Base-by-base conservation (phyloP, 169 alveolate genomes). In the Plasmodium fragile region DNA sequence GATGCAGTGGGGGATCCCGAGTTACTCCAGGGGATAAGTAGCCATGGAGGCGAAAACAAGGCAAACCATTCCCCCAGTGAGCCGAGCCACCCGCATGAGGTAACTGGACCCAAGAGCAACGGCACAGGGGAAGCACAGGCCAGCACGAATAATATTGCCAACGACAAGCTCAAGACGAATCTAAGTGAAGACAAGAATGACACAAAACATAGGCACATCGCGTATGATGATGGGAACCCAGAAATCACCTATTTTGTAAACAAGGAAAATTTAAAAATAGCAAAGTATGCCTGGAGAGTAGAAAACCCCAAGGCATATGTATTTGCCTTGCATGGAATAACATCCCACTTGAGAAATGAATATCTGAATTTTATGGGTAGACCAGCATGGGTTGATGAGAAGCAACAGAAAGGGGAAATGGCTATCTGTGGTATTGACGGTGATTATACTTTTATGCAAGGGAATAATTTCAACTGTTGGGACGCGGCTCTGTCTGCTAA, bases 301-400 rank as follows among this genome's bases (percentile, higher is more conserved):
- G 89, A 92, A 72, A 82, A 94, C 13, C 96, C 97, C 0, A 94
- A 94, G 92, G 97, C 96, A 8, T 70, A 79, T 65, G 78, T 95
- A 18, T 92, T 95, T 28, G 93, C 95, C 70, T 95, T 94, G 43
- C 97, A 95, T 90, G 97, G 97, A 52, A 94, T 92, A 18, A 78
- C 95, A 41, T 92, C 95, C 36, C 97, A 95, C 77, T 82, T 94
- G 73, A 94, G 96, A 28, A 95, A 92, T 65, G 97, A 95, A 53
- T 95, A 89, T 89, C 52, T 93, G 6, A 95, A 95, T 30, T 95
- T 87, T 85, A 92, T 72, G 53, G 92, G 92, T 3, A 43, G 84
- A n/a, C 84, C 92, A 72, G 1, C 30, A n/a, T 84, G 92, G 92
- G 83, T 49, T 36, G 81, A 65, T 25, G 52, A 65, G 69, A 70